Percentiles rank a stretch among this genome's conserved stretches.
Evolutionary conservation across 1,139 yeast genomes (phyloP).

Genomic region (Meyerozyma guilliermondii): DNA sequence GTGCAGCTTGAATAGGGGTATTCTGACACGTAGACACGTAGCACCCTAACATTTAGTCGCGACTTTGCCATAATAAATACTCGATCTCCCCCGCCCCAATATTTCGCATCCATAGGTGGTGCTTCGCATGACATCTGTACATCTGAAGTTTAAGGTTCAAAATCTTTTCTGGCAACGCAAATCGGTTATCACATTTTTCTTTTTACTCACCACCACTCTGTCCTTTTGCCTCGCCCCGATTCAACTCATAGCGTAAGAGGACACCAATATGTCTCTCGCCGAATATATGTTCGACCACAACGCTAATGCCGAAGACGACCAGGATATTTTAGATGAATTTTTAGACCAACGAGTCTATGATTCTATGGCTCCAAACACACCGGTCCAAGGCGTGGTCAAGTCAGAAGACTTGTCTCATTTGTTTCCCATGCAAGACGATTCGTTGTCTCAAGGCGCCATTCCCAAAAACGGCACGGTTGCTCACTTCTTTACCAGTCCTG

Average conservation of each 20-base stretch:
- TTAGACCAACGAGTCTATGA: slow-evolving; percentile 54
- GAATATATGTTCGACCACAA: slow-evolving; percentile 6
- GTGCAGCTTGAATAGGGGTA: neutral
- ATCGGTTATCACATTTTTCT: neutral
- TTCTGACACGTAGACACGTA: neutral
- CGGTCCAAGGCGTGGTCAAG: slow-evolving; percentile 12
- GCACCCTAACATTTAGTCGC: neutral
- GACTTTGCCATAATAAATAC: neutral
- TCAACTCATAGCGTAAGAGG: neutral
- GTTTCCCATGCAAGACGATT: slow-evolving; percentile 7
- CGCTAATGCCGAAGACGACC: slow-evolving; percentile 21
- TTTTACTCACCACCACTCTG: too few relatives aligned
- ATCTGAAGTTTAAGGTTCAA: neutral
- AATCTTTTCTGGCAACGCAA: neutral
- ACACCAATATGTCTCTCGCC: slow-evolving; percentile 7
- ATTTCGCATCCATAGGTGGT: neutral
- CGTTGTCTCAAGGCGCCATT: slow-evolving; percentile 6
- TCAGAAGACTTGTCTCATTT: slow-evolving; percentile 7
- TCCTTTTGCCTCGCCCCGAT: neutral
- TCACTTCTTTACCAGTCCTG: slow-evolving; percentile 1
- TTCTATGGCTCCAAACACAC: slow-evolving; percentile 24
- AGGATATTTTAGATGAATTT: slow-evolving; percentile 50
- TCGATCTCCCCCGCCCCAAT: neutral
- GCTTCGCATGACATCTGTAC: neutral
- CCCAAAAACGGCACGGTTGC: neutral